Base-by-base conservation (phyloP, 192 early-diverging fungal genomes). In the Kappamyces sp. region DNA sequence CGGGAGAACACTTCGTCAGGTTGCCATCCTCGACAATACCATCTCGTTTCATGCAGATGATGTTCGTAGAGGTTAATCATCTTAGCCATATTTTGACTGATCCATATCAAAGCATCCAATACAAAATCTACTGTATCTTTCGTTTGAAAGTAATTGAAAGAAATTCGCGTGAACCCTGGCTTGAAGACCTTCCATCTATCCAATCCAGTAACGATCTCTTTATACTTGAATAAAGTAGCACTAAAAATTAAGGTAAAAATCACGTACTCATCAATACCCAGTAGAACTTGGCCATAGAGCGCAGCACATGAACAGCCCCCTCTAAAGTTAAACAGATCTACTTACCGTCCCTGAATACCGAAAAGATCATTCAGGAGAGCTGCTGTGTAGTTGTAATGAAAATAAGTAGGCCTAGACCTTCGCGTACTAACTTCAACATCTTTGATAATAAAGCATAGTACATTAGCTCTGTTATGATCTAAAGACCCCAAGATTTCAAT, bases 351-450 rank as follows among this genome's bases (percentile, higher is more conserved):
- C 66, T 77, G 72, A n/a, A 77, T 41, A 8, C 75, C 75, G 61
- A 77, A 77, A 15, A 77, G 66, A 53, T 74, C 75, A 40, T 69
- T 70, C 61, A 77, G 67, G 15, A 69, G 42, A 42, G 68, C 69
- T 40, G 63, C 65, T 40, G 74, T 50, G 8, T 67, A 58, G 12
- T 69, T 54, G 61, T 68, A 64, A 35, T 70, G 74, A 43, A 75
- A 39, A 36, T 32, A 61, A 35, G 38, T 46, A 49, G 36, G 60
- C 44, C 10, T 34, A 23, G 23, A 55, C 42, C 39, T 54, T 54
- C 5, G 8, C 23, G 36, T 8, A 32, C 31, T 13, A 0, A 6
- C 7, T 54, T 31, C 6, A 36, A 23, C n/a, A 33, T 54, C 13
- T n/a, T 54, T 54, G 32, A 54, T 36, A 35, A 54, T 3, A 5